Evolutionary conservation across 257 asterid genomes (phyloP), one percentile per base, ranked within the genome.

Genomic region (Gentiana dahurica): DNA sequence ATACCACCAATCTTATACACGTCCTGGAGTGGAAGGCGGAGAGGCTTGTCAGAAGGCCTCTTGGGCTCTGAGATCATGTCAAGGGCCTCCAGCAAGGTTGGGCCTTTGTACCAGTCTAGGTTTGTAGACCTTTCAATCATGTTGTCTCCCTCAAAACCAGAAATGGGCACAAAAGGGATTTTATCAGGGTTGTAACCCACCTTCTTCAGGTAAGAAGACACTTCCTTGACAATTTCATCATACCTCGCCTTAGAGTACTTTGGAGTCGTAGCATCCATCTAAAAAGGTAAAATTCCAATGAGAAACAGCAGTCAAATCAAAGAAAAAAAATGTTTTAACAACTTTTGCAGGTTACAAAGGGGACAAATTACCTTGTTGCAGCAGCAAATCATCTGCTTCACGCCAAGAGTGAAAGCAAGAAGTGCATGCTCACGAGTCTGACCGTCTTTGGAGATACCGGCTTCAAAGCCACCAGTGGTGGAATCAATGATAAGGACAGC

Each of bases 361-460:
- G 24, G 24, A 1, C 24, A 35, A 2, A 8, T 5, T 32, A 44
- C 62, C 62, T 57, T 57, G 53, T 57, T 57, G 43, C 62, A 57
- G 24, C 62, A 78, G 48, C 89, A 81, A 13, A 81, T 81, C 88
- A 81, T 81, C 52, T 81, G 88, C 79, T 73, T 82, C 48, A 82
- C 91, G 15, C 91, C 91, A n/a, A 82, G 91, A 12, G 91, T 82
- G 71, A 82, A 83, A 59, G 92, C 87, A 63, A 83, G 85, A 32
- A 83, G 46, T 1, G 91, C 91, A 65, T 82, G 91, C 79, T 83
- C 92, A 75, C 92, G 87, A 49, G 92, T 83, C 81, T 83, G 92
- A 12, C 87, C 92, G 51, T 83, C 92, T 80, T 83, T 83, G 37
- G 92, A 83, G 35, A 83, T 83, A 67, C 92, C 85, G 44, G 92